Conservation (phyloP, 2,329 filamentous ascomycete genomes). For the Neoscytalidium dimidiatum region DNA sequence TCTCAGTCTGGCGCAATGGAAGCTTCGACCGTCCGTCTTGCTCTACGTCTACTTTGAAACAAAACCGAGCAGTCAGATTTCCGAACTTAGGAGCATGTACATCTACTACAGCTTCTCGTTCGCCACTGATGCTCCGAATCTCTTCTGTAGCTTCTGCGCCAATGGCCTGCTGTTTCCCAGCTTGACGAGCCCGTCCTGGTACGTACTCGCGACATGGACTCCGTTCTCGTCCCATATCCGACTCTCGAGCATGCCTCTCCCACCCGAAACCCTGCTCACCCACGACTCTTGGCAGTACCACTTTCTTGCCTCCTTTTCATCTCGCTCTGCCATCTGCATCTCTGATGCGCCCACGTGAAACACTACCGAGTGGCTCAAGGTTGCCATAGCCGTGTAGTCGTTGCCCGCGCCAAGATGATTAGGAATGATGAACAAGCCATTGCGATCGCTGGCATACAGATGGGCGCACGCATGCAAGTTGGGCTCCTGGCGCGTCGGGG, state of each 20-base stretch:
- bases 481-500: slow-evolving; percentile 30
- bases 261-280: slow-evolving; percentile 28
- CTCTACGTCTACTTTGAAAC: too few relatives aligned
- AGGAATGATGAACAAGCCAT: slow-evolving; percentile 55
- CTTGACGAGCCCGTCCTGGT: slow-evolving; percentile 35
- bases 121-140: not conserved
- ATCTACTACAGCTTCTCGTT: slow-evolving; percentile 5
- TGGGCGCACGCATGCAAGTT: slow-evolving; percentile 61
- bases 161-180: slow-evolving; percentile 22
- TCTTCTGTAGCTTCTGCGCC: not conserved
- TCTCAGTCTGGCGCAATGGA: too few relatives aligned
- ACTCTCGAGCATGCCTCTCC: slow-evolving; percentile 31
- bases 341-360: slow-evolving; percentile 35
- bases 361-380: slow-evolving; percentile 35
- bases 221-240: slow-evolving; percentile 33
- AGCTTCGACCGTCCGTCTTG: too few relatives aligned
- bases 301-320: slow-evolving; percentile 29
- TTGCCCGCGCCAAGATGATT: slow-evolving; percentile 40
- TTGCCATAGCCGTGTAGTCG: slow-evolving; percentile 34
- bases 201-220: slow-evolving; percentile 34
- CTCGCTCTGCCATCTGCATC: slow-evolving; percentile 29
- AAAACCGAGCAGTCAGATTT: too few relatives aligned
- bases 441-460: slow-evolving; percentile 59
- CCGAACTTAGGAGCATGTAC: too few relatives aligned
- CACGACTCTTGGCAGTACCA: slow-evolving; percentile 37